Base-by-base conservation (phyloP, 345 rosid genomes). In the Eucalyptus lansdowneana region DNA sequence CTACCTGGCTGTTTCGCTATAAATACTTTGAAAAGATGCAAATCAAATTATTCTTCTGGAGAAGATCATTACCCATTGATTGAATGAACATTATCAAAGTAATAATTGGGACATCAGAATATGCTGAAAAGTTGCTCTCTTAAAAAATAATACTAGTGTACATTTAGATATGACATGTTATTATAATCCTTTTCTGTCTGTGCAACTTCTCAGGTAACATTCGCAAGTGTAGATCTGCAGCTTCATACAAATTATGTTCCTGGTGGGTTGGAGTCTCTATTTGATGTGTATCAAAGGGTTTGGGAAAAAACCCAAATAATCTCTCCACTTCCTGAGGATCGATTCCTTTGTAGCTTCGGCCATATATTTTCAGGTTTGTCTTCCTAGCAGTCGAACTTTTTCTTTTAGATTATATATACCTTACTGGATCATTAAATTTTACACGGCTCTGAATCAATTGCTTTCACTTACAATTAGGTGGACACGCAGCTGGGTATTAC, bases 401-500 rank as follows among this genome's bases (percentile, higher is more conserved):
- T 65, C 72, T n/a, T 65, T 6, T 15, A 65, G 34, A 65, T 31
- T n/a, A 65, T 65, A n/a, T 29, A 65, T 65, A 65, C 17, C 34
- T 62, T 13, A 29, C n/a, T 29, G 72, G 72, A 29, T 65, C 37
- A 29, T 65, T n/a, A 14, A 65, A 65, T 65, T 7, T 65, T n/a
- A 65, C 72, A 80, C 62, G 51, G 58, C 86, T 85, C 21, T 45
- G 19, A 87, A 86, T 88, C 42, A 50, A 21, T 40, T 49, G 49
- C 16, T 7, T 54, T 65, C 72, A n/a, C 37, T 65, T 65, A 65
- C 87, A 86, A 54, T 49, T 90, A 96, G 99, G 98, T 60, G 98
- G 97, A 89, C 96, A 97, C 90, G 98, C 99, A 87, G 98, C 99
- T 91, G 99, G 99, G 88, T 97, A 97, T 91, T 97, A 97, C 92